Percentiles rank a stretch among this genome's conserved stretches.
phyloP scores from a whole-genome alignment of 2,329 filamentous ascomycete species.

The Diaporthe ampelina region DNA sequence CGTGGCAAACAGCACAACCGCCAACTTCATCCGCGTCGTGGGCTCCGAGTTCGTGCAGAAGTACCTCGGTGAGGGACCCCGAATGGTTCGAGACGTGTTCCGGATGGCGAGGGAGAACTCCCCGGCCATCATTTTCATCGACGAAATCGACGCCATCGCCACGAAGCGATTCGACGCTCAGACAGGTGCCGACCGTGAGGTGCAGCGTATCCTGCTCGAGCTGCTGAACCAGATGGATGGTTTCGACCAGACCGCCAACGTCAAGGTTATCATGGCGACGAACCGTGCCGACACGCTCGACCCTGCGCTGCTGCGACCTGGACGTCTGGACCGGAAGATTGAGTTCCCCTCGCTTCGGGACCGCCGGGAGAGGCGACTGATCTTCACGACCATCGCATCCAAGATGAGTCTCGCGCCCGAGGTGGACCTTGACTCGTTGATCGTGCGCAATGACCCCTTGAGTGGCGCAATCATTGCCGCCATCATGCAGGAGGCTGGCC shows the following conservation, averaged over 20 bases:
- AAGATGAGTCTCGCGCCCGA: slow-evolving; percentile 99
- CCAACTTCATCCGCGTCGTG: slow-evolving; percentile 97
- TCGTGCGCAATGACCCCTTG: slow-evolving; percentile 95
- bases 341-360: slow-evolving; percentile 97
- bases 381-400: slow-evolving; percentile 95
- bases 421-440: slow-evolving; percentile 95
- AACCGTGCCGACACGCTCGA: slow-evolving; percentile 98
- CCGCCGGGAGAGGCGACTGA: slow-evolving; percentile 92
- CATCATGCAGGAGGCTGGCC: slow-evolving; percentile 98
- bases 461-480: slow-evolving; percentile 97
- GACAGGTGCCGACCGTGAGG: slow-evolving; percentile 96
- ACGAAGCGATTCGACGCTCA: slow-evolving; percentile 99
- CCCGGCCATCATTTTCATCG: slow-evolving; percentile 99
- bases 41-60: slow-evolving; percentile 99
- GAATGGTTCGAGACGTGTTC: slow-evolving; percentile 99
- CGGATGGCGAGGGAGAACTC: slow-evolving; percentile 99
- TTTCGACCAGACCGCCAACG: slow-evolving; percentile 98
- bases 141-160: slow-evolving; percentile 98
- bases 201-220: slow-evolving; percentile 97
- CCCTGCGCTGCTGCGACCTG: slow-evolving; percentile 92
- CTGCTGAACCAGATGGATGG: slow-evolving; percentile 99
- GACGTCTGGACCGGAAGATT: slow-evolving; percentile 97
- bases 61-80: slow-evolving; percentile 96
- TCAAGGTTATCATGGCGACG: slow-evolving; percentile 99
- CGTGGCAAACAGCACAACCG: slow-evolving; percentile 97